Conservation (phyloP, 805 yeast genomes). For the Schizosaccharomyces japonicus region DNA sequence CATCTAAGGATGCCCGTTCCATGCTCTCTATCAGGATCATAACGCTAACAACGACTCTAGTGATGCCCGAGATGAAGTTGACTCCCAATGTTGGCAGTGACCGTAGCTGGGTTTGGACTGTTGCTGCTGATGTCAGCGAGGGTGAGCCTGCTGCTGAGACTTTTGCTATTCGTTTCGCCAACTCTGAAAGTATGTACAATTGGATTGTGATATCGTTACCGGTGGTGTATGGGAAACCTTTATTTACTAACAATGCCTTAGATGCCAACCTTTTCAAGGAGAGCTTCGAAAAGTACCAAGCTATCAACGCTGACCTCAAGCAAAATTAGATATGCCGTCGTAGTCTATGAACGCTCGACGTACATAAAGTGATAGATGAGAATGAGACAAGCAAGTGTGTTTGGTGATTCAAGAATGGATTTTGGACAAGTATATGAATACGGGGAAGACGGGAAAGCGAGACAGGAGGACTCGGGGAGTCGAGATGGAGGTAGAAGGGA, state of each 20-base stretch:
- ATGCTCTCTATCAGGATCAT: too few species aligned
- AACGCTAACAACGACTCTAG: too few species aligned
- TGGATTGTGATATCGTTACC: not conserved
- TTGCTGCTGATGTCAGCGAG: conserved; percentile 82
- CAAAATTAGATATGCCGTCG: conserved; percentile 1
- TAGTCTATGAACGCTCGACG: too few species aligned
- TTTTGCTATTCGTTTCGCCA: conserved; percentile 72
- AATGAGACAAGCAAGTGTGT: too few species aligned
- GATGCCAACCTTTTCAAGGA: conserved; percentile 87
- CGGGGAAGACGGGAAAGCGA: too few species aligned
- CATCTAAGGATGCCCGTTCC: too few species aligned
- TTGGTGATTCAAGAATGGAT: too few species aligned
- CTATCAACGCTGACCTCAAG: conserved; percentile 27
- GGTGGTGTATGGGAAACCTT: not conserved
- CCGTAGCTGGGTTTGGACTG: conserved; percentile 93
- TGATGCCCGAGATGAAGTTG: conserved; percentile 19
- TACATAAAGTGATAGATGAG: too few species aligned
- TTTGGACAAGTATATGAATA: too few species aligned
- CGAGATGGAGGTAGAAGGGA: too few species aligned
- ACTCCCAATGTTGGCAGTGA: conserved; percentile 90
- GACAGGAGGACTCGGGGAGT: too few species aligned
- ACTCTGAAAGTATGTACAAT: conserved; percentile 18
- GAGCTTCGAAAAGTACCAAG: conserved; percentile 68
- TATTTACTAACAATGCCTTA: not conserved
- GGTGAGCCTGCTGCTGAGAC: conserved; percentile 92